Percentiles rank a stretch among this genome's conserved stretches.
phyloP scores from a whole-genome alignment of 164 flowering plant species.

The Aristolochia contorta region DNA sequence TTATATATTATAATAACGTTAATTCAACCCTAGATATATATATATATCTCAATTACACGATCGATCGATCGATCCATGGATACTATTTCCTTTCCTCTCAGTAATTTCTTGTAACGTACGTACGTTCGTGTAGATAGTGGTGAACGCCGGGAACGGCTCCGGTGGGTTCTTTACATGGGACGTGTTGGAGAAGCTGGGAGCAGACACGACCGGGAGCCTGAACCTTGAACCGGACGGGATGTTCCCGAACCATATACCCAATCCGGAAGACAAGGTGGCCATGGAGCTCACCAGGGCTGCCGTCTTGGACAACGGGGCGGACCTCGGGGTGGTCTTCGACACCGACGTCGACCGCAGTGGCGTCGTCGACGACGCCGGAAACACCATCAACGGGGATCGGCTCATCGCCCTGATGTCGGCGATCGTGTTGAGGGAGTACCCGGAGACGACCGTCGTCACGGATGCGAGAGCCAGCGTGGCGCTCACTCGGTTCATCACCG shows the following conservation, averaged over 20 bases:
- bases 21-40: too few relatives aligned
- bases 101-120: slow-evolving; percentile 1
- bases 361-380: slow-evolving; percentile 65
- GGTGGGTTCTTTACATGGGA: slow-evolving; percentile 96
- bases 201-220: slow-evolving; percentile 80
- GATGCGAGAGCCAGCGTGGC: slow-evolving; percentile 84
- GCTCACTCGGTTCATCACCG: slow-evolving; percentile 50
- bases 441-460: slow-evolving; percentile 71
- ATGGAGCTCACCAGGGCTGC: slow-evolving; percentile 73
- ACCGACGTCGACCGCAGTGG: slow-evolving; percentile 97
- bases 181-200: slow-evolving; percentile 87
- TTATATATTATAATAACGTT: too few relatives aligned
- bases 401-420: slow-evolving; percentile 89
- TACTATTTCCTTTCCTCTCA: too few relatives aligned
- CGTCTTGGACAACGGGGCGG: slow-evolving; percentile 53
- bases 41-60: too few relatives aligned
- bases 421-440: slow-evolving; percentile 70
- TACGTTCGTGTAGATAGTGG: slow-evolving; percentile 56
- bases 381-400: slow-evolving; percentile 77
- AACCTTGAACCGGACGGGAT: slow-evolving; percentile 90
- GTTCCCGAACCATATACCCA: slow-evolving; percentile 97
- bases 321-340: slow-evolving; percentile 84
- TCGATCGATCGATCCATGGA: too few relatives aligned
- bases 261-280: slow-evolving; percentile 86
- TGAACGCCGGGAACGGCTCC: slow-evolving; percentile 94